Percentiles rank a stretch among this genome's conserved stretches.
Conservation (phyloP, 1,284 basidiomycete species). For the Sphagnurus paluster region DNA sequence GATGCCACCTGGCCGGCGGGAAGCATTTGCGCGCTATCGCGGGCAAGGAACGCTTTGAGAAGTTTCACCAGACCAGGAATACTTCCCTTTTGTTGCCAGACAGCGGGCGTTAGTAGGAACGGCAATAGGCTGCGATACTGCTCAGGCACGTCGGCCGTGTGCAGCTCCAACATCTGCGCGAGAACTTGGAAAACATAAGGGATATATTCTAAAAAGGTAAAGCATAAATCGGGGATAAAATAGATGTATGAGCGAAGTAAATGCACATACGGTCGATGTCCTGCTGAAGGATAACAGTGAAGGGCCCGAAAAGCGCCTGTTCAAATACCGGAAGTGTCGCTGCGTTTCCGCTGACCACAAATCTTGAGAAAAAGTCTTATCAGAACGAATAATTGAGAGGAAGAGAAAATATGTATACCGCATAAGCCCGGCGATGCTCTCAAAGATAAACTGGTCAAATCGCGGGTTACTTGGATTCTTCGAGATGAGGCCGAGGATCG, state of each 20-base stretch:
- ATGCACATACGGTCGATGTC: constrained; percentile 82
- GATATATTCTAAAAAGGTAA: constrained; percentile 76
- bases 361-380: constrained; percentile 45
- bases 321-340: constrained; percentile 79
- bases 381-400: constrained; percentile 6
- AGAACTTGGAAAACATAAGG: constrained; percentile 98
- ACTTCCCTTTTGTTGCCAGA: constrained; percentile 96
- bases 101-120: constrained; percentile 82
- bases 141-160: constrained; percentile 65
- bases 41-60: constrained; percentile 80
- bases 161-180: constrained; percentile 92
- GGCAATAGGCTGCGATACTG: constrained; percentile 82
- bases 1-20: constrained; percentile 73
- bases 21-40: constrained; percentile 74
- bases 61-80: constrained; percentile 92
- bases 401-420: constrained; percentile 46
- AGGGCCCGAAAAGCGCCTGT: constrained; percentile 80
- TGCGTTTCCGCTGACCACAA: constrained; percentile 74
- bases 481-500: constrained; percentile 84
- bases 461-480: constrained; percentile 97
- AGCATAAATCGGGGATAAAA: constrained; percentile 1
- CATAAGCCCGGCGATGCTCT: constrained; percentile 91
- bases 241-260: not conserved
- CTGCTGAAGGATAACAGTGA: constrained; percentile 86
- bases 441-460: constrained; percentile 98